Base-by-base conservation (phyloP, 495 filamentous ascomycete species). In the Penicillium egyptiacum region DNA sequence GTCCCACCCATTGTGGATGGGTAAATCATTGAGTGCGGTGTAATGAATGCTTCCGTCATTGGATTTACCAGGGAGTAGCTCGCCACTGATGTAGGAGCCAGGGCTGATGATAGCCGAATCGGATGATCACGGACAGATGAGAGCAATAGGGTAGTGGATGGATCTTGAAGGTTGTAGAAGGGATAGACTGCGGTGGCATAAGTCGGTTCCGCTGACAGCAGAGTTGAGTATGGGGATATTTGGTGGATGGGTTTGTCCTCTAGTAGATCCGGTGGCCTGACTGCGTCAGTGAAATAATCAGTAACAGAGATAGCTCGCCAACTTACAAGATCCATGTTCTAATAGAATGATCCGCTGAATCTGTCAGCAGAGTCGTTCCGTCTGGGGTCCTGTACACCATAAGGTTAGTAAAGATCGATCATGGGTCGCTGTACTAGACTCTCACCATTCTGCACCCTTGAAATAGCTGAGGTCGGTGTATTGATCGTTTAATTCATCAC, bases 281-380 rank as follows among this genome's bases (percentile, higher is more conserved):
- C 16, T 23, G 9, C 22, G 41, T 68, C 41, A 68, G 58, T 10
- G 43, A 52, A 23, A 30, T 16, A 41, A n/a, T 41, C 25, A 41
- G 23, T 42, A 48, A 17, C 6, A 44, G 6, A n/a, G n/a, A 22
- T 30, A 8, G 43, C 5, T 11, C 28, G 19, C 26, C 5, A 25
- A 69, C 72, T 65, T 61, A 86, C 79, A 96, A 64, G 30, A 95
- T 82, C 70, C 85, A 94, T 12, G 85, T 83, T 49, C 83, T 78
- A 41, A 95, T 77, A 46, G 73, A 76, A 61, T 92, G 84, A 56
- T 90, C 81, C 7, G 83, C 85, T 39, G 81, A 86, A 25, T 82
- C 81, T n/a, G 91, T 88, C 63, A 98, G 66, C 46, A 97, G 72
- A 7, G 83, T 84, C 10, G 91, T 94, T 16, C 93, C 91, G 66